Evolutionary conservation across 768 basidiomycete species (phyloP).

Genomic region (Macrolepiota albuminosa): DNA sequence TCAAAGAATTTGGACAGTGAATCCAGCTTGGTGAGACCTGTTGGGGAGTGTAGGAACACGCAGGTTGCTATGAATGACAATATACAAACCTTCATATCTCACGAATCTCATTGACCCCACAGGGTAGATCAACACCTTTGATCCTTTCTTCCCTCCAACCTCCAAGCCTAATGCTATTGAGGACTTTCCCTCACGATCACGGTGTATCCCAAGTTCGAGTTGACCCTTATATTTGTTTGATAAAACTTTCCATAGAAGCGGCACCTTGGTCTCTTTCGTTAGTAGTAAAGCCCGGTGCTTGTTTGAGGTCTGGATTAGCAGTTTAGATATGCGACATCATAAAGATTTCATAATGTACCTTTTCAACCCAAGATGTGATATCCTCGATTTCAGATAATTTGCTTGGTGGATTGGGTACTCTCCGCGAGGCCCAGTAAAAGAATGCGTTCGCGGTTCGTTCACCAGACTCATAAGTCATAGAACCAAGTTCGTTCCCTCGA

Average conservation of each 20-base stretch:
- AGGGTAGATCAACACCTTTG: slow-evolving; percentile 72
- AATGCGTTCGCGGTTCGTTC: slow-evolving; percentile 71
- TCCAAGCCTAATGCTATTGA: slow-evolving; percentile 57
- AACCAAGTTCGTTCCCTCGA: slow-evolving; percentile 56
- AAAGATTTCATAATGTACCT: slow-evolving; percentile 40
- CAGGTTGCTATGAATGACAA: not conserved
- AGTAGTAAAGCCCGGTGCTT: slow-evolving; percentile 60
- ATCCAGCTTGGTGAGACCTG: slow-evolving; percentile 72
- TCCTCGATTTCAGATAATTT: slow-evolving; percentile 52
- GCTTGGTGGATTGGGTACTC: slow-evolving; percentile 69
- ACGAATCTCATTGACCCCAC: slow-evolving; percentile 50
- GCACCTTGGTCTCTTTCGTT: slow-evolving; percentile 72
- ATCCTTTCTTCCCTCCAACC: slow-evolving; percentile 44
- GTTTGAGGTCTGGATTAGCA: slow-evolving; percentile 18
- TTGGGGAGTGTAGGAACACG: not conserved
- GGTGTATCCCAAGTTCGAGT: slow-evolving; percentile 58
- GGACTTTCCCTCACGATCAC: slow-evolving; percentile 60
- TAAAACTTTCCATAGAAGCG: slow-evolving; percentile 77
- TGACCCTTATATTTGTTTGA: slow-evolving; percentile 65
- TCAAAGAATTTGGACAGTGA: slow-evolving; percentile 71
- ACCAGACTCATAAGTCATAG: slow-evolving; percentile 60
- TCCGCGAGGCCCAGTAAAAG: slow-evolving; percentile 69
- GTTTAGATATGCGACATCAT: not conserved
- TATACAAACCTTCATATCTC: slow-evolving; percentile 60
- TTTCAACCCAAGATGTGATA: slow-evolving; percentile 62